Evolutionary conservation across 2,329 filamentous ascomycete species (phyloP), one percentile per base, ranked within the genome.

Genomic region (Calcarisporium arbuscula): DNA sequence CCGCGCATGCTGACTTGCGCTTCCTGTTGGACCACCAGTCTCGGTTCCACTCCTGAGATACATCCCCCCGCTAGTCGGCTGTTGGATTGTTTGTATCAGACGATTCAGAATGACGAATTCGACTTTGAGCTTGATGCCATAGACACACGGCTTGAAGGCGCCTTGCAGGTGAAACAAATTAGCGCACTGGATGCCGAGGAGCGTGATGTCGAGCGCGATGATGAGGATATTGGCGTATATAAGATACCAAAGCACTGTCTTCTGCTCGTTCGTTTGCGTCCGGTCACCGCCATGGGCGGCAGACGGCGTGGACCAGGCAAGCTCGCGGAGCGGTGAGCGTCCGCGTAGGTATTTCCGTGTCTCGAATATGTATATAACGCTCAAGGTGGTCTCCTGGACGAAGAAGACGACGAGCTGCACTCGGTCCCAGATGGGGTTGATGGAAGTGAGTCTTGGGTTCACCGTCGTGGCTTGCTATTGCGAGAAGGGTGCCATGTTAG

Each of bases 371-470:
- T 71, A 74, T n/a, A 72, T 49, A 1, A 58, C 59, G 4, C 68
- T 70, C 31, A 74, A 60, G 36, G 69, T 57, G 25, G 67, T 60
- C 41, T 74, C 71, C 47, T 74, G 71, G 12, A 71, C 39, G 43
- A 66, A 72, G 48, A 72, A 74, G 5, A 68, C 58, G 11, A 65
- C 68, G 52, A 74, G 65, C 48, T 74, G 70, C 16, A 74, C 58
- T 41, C 67, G 66, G 42, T 74, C 70, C 54, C 68, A 50, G 38
- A 67, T 49, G 16, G 60, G 57, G 40, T 69, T 43, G 31, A 40
- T 25, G 18, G 40, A 34, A 6, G 31, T 26, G 4, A 57, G 40
- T 10, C 41, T 36, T 7, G 48, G 49, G 35, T 49, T 49, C 22
- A 44, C 40, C 18, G 19, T 35, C 8, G 46, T 50, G 20, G 52